Percentiles rank a stretch among this genome's conserved stretches.
Evolutionary conservation across 2,329 filamentous ascomycete species (phyloP).

Genomic region (Xylariaceae sp.): DNA sequence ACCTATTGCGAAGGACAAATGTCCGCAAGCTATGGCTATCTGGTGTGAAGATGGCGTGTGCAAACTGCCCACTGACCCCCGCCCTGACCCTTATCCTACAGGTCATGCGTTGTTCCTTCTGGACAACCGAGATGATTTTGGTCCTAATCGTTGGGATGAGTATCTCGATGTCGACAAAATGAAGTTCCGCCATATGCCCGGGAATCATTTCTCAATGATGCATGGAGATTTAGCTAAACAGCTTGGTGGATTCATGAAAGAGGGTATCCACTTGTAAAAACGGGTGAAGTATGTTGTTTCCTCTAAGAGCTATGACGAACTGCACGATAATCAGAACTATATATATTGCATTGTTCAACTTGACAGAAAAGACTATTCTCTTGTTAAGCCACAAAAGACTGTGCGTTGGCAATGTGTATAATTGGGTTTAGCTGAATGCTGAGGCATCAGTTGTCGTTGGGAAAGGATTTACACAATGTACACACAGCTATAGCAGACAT

Average conservation of each 20-base stretch:
- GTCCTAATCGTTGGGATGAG: conserved; percentile 65
- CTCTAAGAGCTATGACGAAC: conserved; percentile 1
- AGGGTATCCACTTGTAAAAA: conserved; percentile 27
- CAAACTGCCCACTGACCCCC: conserved; percentile 60
- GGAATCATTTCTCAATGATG: conserved; percentile 77
- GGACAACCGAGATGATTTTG: conserved; percentile 69
- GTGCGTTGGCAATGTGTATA: too few species aligned
- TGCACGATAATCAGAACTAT: conserved; percentile 8
- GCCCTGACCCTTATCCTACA: conserved; percentile 57
- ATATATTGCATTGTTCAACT: background rate
- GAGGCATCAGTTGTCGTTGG: too few species aligned
- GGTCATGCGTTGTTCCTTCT: conserved; percentile 66
- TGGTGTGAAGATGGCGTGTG: conserved; percentile 74
- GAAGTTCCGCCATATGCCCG: conserved; percentile 62
- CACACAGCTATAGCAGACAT: background rate
- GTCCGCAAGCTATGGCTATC: conserved; percentile 60
- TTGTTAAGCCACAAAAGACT: too few species aligned
- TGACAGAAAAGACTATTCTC: too few species aligned
- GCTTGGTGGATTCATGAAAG: conserved; percentile 30
- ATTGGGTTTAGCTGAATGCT: too few species aligned
- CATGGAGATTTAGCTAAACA: conserved; percentile 46
- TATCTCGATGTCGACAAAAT: conserved; percentile 60
- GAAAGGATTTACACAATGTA: background rate
- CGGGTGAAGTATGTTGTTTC: background rate
- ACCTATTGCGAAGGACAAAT: conserved; percentile 55